Evolutionary conservation across 306 rosid species (phyloP).

Genomic region (Bauhinia variegata): DNA sequence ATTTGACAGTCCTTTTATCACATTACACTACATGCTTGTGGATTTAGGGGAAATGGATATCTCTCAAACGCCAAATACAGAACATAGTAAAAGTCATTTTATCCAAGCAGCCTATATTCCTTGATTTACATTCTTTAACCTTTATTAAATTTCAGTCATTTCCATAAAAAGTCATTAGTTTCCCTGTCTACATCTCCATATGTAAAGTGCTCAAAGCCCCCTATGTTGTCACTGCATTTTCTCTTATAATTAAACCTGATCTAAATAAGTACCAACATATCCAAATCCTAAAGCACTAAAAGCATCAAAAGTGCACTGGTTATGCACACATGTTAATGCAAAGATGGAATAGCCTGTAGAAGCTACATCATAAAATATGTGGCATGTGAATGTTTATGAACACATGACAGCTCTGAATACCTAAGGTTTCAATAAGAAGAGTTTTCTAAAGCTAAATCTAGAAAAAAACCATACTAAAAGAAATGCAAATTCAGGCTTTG

Average conservation of each 20-base stretch:
- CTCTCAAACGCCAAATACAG: background rate
- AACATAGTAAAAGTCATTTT: background rate
- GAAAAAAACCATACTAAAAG: constrained; percentile 1
- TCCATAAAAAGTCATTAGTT: background rate
- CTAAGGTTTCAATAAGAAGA: background rate
- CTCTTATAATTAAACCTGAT: constrained; percentile 7
- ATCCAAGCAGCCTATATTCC: constrained; percentile 23
- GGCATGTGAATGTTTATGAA: background rate
- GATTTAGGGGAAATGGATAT: too few species aligned
- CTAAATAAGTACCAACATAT: background rate
- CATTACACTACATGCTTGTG: too few species aligned
- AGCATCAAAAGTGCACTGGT: too few species aligned
- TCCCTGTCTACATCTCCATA: constrained; percentile 24
- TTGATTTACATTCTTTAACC: background rate
- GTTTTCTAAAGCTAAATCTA: background rate
- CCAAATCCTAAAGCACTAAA: too few species aligned
- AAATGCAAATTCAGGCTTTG: background rate
- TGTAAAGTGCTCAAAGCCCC: constrained; percentile 6
- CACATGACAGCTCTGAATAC: too few species aligned
- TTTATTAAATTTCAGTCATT: constrained; percentile 3
- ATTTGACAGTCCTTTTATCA: too few species aligned
- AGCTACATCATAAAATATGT: background rate
- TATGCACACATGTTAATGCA: background rate
- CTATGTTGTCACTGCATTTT: constrained; percentile 15
- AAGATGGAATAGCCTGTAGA: background rate